phyloP scores from a whole-genome alignment of 1,139 yeast genomes.

The Geotrichum histeridarum region DNA sequence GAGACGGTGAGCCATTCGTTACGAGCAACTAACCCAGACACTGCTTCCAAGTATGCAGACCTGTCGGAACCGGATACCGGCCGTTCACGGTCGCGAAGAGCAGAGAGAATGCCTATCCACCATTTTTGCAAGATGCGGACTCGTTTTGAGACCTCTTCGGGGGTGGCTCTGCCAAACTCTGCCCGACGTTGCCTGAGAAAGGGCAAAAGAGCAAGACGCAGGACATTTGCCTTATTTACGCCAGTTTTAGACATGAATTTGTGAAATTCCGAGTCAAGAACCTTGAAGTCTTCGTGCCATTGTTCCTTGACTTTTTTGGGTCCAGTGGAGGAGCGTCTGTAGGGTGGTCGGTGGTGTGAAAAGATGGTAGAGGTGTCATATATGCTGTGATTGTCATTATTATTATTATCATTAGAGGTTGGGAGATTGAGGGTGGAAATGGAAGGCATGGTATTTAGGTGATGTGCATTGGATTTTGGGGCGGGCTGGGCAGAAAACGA shows the following conservation, averaged over 20 bases:
- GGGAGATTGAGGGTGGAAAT: no score
- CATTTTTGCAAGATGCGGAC: slow-evolving; percentile 48
- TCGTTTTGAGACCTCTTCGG: slow-evolving; percentile 23
- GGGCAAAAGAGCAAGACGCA: slow-evolving; percentile 63
- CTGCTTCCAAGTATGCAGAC: slow-evolving; percentile 67
- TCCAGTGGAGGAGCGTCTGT: not conserved
- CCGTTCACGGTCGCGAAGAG: slow-evolving; percentile 37
- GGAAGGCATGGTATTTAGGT: no score
- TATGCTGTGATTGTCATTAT: not conserved
- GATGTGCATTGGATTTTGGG: no score
- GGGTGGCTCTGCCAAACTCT: slow-evolving; percentile 20
- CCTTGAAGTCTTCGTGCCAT: slow-evolving; percentile 25
- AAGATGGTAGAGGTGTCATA: not conserved
- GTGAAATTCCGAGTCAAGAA: slow-evolving; percentile 28
- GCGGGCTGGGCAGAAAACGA: no score
- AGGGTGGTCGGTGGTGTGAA: not conserved
- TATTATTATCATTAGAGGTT: not conserved
- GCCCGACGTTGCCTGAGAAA: slow-evolving; percentile 45
- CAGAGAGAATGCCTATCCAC: slow-evolving; percentile 57
- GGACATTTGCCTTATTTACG: slow-evolving; percentile 58
- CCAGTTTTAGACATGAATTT: slow-evolving; percentile 45
- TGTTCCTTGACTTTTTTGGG: slow-evolving; percentile 4
- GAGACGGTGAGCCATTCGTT: slow-evolving; percentile 51
- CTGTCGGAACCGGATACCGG: slow-evolving; percentile 50
- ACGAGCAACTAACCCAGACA: slow-evolving; percentile 60